These are phyloP conservation scores for Mytilinidion resinicola DNA, from an alignment of 495 filamentous ascomycete species.

Conservation along the genomic window DNA sequence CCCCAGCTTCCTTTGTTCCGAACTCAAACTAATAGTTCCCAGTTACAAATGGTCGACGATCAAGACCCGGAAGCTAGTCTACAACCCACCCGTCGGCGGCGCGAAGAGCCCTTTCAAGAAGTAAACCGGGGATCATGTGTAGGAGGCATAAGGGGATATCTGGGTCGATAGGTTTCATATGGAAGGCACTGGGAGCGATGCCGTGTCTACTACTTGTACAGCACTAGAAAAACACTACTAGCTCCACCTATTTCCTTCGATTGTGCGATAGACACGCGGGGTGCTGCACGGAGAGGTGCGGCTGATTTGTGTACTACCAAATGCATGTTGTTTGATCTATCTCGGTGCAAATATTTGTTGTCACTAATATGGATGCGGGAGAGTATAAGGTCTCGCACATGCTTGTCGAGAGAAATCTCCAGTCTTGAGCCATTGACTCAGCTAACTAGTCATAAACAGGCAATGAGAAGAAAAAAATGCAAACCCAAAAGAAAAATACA, in stretches of 20 bases:
- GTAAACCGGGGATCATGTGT: neutral
- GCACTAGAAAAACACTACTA: conserved; percentile 1
- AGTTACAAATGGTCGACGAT: conserved; percentile 94
- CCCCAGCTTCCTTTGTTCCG: neutral
- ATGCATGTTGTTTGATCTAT: neutral
- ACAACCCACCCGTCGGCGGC: conserved; percentile 56
- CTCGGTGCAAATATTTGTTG: neutral
- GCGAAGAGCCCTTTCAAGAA: conserved; percentile 8
- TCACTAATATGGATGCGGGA: too few relatives aligned
- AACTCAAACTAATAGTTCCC: conserved; percentile 12
- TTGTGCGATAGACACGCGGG: conserved; percentile 1
- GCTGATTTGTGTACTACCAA: neutral
- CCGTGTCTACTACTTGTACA: conserved; percentile 30
- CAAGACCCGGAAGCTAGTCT: conserved; percentile 90
- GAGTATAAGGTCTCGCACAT: too few relatives aligned
- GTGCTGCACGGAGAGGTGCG: neutral
- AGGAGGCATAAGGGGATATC: neutral
- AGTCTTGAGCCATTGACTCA: too few relatives aligned
- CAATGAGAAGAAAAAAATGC: too few relatives aligned
- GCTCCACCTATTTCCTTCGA: neutral
- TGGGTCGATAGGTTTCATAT: neutral
- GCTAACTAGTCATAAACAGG: too few relatives aligned
- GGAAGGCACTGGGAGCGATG: conserved; percentile 1
- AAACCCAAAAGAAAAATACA: too few relatives aligned
- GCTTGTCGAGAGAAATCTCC: too few relatives aligned